Evolutionary conservation across 306 rosid genomes (phyloP), one percentile per base, ranked within the genome.

Genomic region (Argentina anserina): DNA sequence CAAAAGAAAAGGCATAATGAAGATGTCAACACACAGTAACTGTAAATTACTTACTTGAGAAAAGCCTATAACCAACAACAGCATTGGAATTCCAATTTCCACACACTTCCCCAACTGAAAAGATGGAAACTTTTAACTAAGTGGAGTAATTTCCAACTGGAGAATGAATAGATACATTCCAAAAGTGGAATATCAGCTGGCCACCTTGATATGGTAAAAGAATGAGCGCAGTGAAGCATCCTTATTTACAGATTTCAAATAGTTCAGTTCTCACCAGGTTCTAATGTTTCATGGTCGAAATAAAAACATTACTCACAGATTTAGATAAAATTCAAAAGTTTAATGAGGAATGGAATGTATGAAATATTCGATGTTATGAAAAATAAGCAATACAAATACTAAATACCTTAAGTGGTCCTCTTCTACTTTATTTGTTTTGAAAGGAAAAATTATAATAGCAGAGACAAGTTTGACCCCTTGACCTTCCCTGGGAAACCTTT

Each of bases 31-130:
- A 53, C 37, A 65, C 43, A 18, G 43, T 53, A 76, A 31, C 28
- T 37, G 28, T 47, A 69, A 74, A 66, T 37, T 61, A 80, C 96
- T 91, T 88, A 94, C 98, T 80, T 84, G 98, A 65, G 98, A 94
- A 71, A 88, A 59, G 46, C 96, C 97, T 71, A 94, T 80, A 61
- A 94, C 88, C 82, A 94, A 75, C 74, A 94, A 58, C 82, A 94
- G 87, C 96, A 84, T 91, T 12, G 97, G 98, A 78, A 94, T 62
- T 46, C 97, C 98, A 74, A 94, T 88, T 86, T 94, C 98, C 65
- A 94, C 92, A 42, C 98, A 94, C 73, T 84, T 83, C 25, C 98
- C 98, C 80, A 94, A 58, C 98, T 94, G 96, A 82, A 76, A 82
- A 59, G 60, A 79, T 7, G 47, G 67, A 55, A 36, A 18, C 29